A percentile compares a stretch with the other conserved stretches of the same genome.
These are phyloP conservation scores for Metahyphopichia silvanorum DNA, from an alignment of 805 yeast species.

Conservation along the genomic window DNA sequence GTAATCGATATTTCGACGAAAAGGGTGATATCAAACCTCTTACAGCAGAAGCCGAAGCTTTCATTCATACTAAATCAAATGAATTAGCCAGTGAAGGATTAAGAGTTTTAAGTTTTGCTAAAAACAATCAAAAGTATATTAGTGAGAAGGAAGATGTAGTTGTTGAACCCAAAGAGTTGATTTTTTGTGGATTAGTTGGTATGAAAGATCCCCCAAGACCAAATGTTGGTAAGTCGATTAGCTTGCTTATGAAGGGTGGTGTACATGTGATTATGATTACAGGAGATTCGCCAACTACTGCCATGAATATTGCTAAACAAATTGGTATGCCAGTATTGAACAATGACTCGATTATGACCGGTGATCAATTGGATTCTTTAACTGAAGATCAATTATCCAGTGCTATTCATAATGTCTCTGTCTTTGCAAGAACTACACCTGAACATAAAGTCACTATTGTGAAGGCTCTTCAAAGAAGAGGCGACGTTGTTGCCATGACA, in stretches of 20 bases:
- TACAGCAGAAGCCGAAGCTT: constrained; percentile 44
- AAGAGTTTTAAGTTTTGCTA: constrained; percentile 81
- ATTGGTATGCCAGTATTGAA: constrained; percentile 82
- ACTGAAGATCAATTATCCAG: constrained; percentile 68
- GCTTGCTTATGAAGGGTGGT: constrained; percentile 81
- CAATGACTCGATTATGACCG: constrained; percentile 71
- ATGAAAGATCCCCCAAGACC: constrained; percentile 99
- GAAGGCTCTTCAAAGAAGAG: constrained; percentile 82
- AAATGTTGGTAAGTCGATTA: constrained; percentile 71
- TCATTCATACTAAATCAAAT: constrained; percentile 57
- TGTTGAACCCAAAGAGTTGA: constrained; percentile 53
- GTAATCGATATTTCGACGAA: constrained; percentile 55
- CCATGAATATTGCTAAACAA: constrained; percentile 77
- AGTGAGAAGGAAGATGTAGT: constrained; percentile 26
- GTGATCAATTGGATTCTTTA: constrained; percentile 77
- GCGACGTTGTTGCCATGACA: constrained; percentile 98
- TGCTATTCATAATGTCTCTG: constrained; percentile 77
- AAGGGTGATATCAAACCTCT: constrained; percentile 61
- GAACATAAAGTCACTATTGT: constrained; percentile 90
- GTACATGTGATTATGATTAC: constrained; percentile 99
- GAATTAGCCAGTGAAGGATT: constrained; percentile 78
- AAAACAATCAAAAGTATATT: constrained; percentile 32
- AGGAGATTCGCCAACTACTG: constrained; percentile 89
- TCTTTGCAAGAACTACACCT: constrained; percentile 94
- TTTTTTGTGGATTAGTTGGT: constrained; percentile 84